phyloP scores from a whole-genome alignment of 306 rosid genomes.

The Dryas octopetala region DNA sequence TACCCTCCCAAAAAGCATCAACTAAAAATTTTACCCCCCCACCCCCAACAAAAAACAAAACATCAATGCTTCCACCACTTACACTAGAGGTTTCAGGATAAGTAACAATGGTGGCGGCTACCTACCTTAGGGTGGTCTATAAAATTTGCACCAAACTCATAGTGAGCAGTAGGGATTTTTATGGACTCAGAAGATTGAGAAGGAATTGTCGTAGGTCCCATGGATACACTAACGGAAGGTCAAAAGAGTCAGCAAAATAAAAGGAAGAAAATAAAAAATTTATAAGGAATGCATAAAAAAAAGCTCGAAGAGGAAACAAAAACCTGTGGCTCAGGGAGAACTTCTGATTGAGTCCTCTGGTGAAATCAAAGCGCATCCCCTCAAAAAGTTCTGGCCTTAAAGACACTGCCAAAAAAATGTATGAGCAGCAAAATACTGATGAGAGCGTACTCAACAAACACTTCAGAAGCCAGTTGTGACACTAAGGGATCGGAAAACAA shows the following conservation, averaged over 20 bases:
- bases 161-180: conserved; percentile 77
- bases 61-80: neutral
- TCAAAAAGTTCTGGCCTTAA: conserved; percentile 83
- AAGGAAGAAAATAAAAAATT: neutral
- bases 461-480: neutral
- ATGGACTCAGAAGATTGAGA: conserved; percentile 76
- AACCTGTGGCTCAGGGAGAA: conserved; percentile 93
- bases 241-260: neutral
- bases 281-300: neutral
- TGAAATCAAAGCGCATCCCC: conserved; percentile 92
- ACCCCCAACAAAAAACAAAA: neutral
- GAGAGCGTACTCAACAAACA: neutral
- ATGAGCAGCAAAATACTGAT: neutral
- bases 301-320: neutral
- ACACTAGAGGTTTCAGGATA: neutral
- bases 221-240: conserved; percentile 47
- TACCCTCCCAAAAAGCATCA: conserved; percentile 84
- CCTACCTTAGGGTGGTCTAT: conserved; percentile 84
- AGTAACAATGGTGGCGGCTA: neutral
- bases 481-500: neutral
- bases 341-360: conserved; percentile 73
- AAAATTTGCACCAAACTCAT: conserved; percentile 91
- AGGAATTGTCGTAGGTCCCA: conserved; percentile 90
- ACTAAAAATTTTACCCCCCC: conserved; percentile 31
- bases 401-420: conserved; percentile 55